A percentile compares a stretch with the other conserved stretches of the same genome.
Conservation (phyloP, 345 rosid genomes). For the Heritiera fomes region DNA sequence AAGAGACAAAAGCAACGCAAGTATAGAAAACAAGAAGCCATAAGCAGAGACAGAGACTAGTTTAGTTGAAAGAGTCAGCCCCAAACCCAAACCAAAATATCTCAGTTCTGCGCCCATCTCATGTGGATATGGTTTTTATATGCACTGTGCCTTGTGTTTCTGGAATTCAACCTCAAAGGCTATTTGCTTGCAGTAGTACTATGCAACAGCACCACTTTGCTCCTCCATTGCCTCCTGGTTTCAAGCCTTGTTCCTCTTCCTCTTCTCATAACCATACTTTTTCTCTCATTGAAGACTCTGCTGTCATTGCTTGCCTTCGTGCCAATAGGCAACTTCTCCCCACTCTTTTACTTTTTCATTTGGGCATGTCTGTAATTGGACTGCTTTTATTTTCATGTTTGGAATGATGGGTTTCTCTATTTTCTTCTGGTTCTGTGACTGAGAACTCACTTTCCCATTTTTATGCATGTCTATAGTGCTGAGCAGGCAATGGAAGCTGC, state of each 20-base stretch:
- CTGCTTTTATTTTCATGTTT: neutral
- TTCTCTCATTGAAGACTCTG: constrained; percentile 40
- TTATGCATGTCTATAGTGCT: constrained; percentile 29
- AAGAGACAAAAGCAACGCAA: too few species aligned
- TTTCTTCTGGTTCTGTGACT: neutral
- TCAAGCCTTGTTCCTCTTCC: neutral
- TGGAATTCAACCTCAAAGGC: neutral
- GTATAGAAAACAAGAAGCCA: too few species aligned
- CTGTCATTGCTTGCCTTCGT: constrained; percentile 65
- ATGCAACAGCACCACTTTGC: neutral
- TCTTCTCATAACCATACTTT: constrained; percentile 20
- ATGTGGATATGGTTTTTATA: constrained; percentile 13
- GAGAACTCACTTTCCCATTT: constrained; percentile 1
- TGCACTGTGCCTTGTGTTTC: neutral
- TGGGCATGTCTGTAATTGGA: neutral
- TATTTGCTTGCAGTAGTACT: neutral
- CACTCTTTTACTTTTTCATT: neutral
- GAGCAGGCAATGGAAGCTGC: constrained; percentile 61
- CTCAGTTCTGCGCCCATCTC: neutral
- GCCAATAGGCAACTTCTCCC: constrained; percentile 26
- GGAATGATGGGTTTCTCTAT: neutral
- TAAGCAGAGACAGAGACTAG: too few species aligned
- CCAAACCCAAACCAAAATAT: neutral
- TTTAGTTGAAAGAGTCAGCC: neutral
- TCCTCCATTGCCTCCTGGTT: neutral